A percentile compares a stretch with the other conserved stretches of the same genome.
These are phyloP conservation scores for Starmera pachycereana DNA, from an alignment of 805 yeast species.

Conservation along the genomic window DNA sequence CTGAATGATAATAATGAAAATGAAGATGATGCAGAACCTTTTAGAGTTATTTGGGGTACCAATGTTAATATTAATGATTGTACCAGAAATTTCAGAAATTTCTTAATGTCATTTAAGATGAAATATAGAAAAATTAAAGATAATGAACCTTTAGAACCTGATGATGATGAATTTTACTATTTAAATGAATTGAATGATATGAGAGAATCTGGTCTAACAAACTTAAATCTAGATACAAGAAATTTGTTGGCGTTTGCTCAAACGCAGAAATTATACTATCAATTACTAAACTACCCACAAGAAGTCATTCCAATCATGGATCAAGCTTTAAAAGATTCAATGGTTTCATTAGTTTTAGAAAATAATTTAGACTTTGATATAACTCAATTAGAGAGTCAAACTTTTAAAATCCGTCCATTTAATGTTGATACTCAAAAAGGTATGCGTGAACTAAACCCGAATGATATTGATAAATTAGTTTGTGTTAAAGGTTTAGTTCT, in stretches of 20 bases:
- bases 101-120: conserved; percentile 73
- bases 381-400: conserved; percentile 64
- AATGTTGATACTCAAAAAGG: conserved; percentile 67
- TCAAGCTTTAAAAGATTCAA: conserved; percentile 83
- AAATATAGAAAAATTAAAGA: conserved; percentile 53
- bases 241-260: conserved; percentile 69
- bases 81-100: conserved; percentile 67
- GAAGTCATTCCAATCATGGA: conserved; percentile 98
- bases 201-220: conserved; percentile 70
- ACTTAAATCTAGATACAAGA: conserved; percentile 74
- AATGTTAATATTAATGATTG: conserved; percentile 89
- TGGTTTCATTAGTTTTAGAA: conserved; percentile 64
- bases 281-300: conserved; percentile 86
- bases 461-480: conserved; percentile 88
- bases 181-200: conserved; percentile 63
- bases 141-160: conserved; percentile 25
- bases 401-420: conserved; percentile 84
- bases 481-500: conserved; percentile 84
- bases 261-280: conserved; percentile 73
- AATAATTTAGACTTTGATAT: conserved; percentile 37
- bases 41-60: conserved; percentile 96
- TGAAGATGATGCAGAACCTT: conserved; percentile 52
- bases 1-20: conserved; percentile 8
- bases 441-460: conserved; percentile 88
- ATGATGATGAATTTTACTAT: conserved; percentile 61